Conservation (phyloP, 2,329 filamentous ascomycete species). For the Blumeria hordei region DNA sequence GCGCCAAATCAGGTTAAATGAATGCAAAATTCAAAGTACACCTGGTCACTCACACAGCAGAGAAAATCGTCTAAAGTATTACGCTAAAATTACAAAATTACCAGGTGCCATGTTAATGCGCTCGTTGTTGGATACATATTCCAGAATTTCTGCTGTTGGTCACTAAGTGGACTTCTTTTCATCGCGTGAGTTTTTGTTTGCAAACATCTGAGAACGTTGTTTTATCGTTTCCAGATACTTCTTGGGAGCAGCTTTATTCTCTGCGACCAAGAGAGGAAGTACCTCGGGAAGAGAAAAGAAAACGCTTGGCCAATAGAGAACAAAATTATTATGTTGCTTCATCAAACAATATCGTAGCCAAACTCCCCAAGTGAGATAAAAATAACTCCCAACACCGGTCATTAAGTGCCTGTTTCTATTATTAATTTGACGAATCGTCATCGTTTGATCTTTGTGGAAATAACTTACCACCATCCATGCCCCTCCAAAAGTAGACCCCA, state of each 20-base stretch:
- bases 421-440: conserved; percentile 20
- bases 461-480: conserved; percentile 47
- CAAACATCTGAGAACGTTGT: neutral
- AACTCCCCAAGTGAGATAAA: conserved; percentile 48
- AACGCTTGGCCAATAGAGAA: conserved; percentile 34
- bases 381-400: conserved; percentile 46
- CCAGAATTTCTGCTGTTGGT: no score
- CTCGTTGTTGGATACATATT: no score
- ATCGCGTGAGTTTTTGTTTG: no score
- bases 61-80: no score
- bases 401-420: conserved; percentile 31
- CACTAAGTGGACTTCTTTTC: no score
- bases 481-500: conserved; percentile 51
- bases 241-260: conserved; percentile 2
- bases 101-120: no score
- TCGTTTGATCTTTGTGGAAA: conserved; percentile 17
- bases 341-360: conserved; percentile 49
- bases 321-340: conserved; percentile 37
- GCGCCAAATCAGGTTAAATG: no score
- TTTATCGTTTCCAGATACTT: neutral
- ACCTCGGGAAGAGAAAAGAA: conserved; percentile 21
- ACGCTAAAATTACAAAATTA: no score
- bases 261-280: conserved; percentile 5
- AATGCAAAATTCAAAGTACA: no score
- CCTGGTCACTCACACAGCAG: no score